Evolutionary conservation across 257 asterid species (phyloP), one percentile per base, ranked within the genome.

Genomic region (Nicotiana paniculata): DNA sequence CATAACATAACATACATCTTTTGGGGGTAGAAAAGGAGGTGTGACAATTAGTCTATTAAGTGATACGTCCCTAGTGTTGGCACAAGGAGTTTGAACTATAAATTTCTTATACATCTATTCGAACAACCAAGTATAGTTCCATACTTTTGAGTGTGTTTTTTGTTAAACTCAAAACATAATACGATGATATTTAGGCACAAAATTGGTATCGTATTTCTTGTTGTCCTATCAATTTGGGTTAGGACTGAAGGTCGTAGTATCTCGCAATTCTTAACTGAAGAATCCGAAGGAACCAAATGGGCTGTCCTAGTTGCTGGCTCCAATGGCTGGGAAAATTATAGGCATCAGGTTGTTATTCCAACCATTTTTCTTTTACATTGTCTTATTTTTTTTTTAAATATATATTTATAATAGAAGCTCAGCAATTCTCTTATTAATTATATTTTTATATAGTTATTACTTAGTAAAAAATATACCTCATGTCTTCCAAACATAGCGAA

Each of bases 301-400:
- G 99, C 98, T 6, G 93, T 96, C 59, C 92, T 94, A 6, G 55
- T 96, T 69, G 99, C 98, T 69, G 99, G 99, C 26, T 94, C 98
- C 62, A 86, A 84, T 51, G 99, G 98, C 11, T 96, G 93, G 90
- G 90, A 89, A 93, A 96, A 96, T 87, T 96, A 96, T 88, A 90
- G 99, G 74, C 98, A 96, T 70, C 99, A 94, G 70, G 43, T 64
- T 28, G 30, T 28, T 28, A 28, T 28, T 28, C 30, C 30, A 28
- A 28, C 30, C 30, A 28, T 28, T 28, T 28, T 28, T 1, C 30
- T 28, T 28, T 28, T 28, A 28, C 30, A 28, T 28, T 28, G 30
- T 28, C 30, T 28, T 28, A 28, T 28, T 28, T 28, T 28, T 1
- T 28, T 21, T 21, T 21, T n/a, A n/a, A n/a, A 28, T 28, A 28